Evolutionary conservation across 768 basidiomycete species (phyloP), one percentile per base, ranked within the genome.

Genomic region (Russula virescens): DNA sequence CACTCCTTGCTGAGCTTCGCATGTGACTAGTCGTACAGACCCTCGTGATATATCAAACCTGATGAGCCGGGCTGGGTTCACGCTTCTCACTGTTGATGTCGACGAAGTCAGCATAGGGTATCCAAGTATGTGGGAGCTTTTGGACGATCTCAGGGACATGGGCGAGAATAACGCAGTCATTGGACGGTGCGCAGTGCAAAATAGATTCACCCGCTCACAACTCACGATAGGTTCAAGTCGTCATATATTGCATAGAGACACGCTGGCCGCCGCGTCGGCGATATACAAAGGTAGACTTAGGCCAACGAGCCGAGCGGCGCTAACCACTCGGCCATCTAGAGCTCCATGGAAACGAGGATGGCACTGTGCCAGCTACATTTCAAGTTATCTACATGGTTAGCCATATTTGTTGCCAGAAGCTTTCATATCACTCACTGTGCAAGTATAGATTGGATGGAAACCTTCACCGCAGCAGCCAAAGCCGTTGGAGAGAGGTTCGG

Each of bases 111-210:
- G 83, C 66, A 85, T 98, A 42, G 82, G 82, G 8, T 99, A 98
- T 71, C 97, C 97, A 0, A 89, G 86, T 49, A 95, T 98, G 82
- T 98, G 90, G 88, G 96, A 98, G 70, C 81, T 99, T 16, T 79
- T 98, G 73, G 85, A 94, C 60, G 97, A 99, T 73, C 75, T 99
- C n/a, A 81, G 83, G 55, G 86, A 92, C 71, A 99, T 99, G 97
- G 97, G 97, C 21, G 97, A 99, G 72, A 85, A 83, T 53, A 98
- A 97, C 71, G 93, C 94, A 13, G 82, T 98, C 48, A 76, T 95
- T 35, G 92, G 90, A 69, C 79, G 93, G 87, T 91, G 64, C 49
- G 79, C 69, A 10, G 28, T 6, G n/a, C 46, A 5, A 16, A 55
- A 48, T 21, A 14, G 40, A 55, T n/a, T 43, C 4, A 28, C 25